These are phyloP conservation scores for Podospora fimiseda DNA, from an alignment of 495 filamentous ascomycete genomes.

Conservation along the genomic window DNA sequence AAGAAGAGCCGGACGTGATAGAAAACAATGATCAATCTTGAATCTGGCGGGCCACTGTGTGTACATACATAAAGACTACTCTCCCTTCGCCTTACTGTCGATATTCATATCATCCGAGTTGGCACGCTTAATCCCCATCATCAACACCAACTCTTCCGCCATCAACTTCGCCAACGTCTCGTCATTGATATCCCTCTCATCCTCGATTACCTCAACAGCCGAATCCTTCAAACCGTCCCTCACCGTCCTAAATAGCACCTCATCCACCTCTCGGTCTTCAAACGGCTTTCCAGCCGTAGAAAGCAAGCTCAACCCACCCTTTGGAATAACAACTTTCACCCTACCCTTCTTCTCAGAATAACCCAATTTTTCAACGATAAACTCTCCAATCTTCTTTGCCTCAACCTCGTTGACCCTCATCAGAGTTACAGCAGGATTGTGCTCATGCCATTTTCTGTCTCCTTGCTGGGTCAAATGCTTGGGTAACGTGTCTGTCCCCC, in stretches of 20 bases:
- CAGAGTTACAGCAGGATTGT: constrained; percentile 60
- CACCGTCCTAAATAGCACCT: constrained; percentile 38
- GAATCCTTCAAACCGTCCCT: constrained; percentile 28
- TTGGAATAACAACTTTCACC: constrained; percentile 53
- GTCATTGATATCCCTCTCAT: constrained; percentile 36
- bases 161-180: constrained; percentile 35
- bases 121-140: constrained; percentile 11
- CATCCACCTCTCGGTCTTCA: constrained; percentile 31
- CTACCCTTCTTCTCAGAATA: constrained; percentile 25
- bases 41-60: too few relatives aligned
- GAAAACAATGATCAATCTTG: too few relatives aligned
- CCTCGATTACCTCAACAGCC: constrained; percentile 30
- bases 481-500: constrained; percentile 49
- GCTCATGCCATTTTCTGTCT: constrained; percentile 48
- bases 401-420: constrained; percentile 55
- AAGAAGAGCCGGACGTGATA: too few relatives aligned
- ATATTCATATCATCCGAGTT: too few relatives aligned
- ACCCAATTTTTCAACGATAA: constrained; percentile 48
- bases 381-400: constrained; percentile 42
- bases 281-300: constrained; percentile 29
- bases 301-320: constrained; percentile 40
- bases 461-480: constrained; percentile 26
- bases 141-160: constrained; percentile 24
- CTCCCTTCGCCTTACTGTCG: too few relatives aligned
- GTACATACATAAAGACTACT: too few relatives aligned